Conservation (phyloP, 441 rosid species). For the Euphorbia celastroides region DNA sequence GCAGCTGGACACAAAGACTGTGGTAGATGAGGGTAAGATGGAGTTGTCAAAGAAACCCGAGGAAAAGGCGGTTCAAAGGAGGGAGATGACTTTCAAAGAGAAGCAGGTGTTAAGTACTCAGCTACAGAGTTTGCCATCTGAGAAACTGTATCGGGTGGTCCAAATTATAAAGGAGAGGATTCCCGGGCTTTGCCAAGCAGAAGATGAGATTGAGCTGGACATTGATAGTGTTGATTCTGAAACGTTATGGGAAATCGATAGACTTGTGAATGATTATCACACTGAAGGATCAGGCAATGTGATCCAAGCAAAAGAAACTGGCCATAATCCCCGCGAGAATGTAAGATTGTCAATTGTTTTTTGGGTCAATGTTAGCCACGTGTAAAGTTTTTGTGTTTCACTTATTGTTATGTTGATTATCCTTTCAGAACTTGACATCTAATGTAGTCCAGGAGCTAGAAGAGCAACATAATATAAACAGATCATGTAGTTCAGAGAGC, state of each 20-base stretch:
- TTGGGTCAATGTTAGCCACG: no score
- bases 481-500: conserved; percentile 69
- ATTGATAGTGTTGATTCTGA: conserved; percentile 77
- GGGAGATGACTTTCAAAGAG: conserved; percentile 95
- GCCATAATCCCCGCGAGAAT: neutral
- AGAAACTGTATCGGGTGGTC: conserved; percentile 76
- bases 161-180: conserved; percentile 85
- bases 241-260: conserved; percentile 90
- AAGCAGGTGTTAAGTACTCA: conserved; percentile 80
- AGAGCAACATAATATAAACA: conserved; percentile 34
- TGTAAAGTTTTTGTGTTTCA: no score
- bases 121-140: conserved; percentile 80
- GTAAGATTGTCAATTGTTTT: neutral
- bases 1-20: neutral
- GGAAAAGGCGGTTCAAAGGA: conserved; percentile 58
- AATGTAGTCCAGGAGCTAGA: no score
- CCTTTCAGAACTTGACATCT: no score
- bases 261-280: conserved; percentile 49
- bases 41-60: conserved; percentile 66
- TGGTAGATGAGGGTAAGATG: conserved; percentile 28
- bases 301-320: conserved; percentile 38
- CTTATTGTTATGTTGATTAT: no score
- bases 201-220: conserved; percentile 92
- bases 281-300: conserved; percentile 40
- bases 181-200: conserved; percentile 63